Conservation (phyloP, 768 basidiomycete species). For the Boletus rex-veris region DNA sequence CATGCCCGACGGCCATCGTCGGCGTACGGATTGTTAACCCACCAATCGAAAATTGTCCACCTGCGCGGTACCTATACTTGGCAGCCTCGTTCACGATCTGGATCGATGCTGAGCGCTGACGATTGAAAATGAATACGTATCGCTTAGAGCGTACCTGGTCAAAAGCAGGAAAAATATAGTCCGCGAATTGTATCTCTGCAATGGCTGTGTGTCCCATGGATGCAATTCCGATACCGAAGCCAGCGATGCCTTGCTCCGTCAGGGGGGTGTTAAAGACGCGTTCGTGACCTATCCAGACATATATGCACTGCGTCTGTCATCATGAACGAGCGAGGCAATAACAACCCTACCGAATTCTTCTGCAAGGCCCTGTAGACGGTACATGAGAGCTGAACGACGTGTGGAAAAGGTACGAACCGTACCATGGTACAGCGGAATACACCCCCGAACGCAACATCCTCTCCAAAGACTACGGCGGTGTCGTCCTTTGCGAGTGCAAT, state of each 20-base stretch:
- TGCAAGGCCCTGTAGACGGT: slow-evolving; percentile 62
- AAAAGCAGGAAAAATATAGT: slow-evolving; percentile 93
- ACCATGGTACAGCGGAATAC: slow-evolving; percentile 95
- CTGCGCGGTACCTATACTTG: slow-evolving; percentile 87
- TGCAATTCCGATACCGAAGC: slow-evolving; percentile 90
- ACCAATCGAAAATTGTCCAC: slow-evolving; percentile 79
- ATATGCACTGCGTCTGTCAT: neutral
- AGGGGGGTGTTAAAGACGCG: slow-evolving; percentile 95
- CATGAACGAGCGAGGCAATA: neutral
- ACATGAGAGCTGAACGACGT: neutral
- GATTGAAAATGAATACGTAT: neutral
- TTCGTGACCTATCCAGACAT: slow-evolving; percentile 59
- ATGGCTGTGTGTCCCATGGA: slow-evolving; percentile 94
- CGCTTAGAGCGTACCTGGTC: slow-evolving; percentile 62
- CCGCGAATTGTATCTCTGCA: slow-evolving; percentile 88
- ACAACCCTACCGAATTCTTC: slow-evolving; percentile 78
- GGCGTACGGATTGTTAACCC: slow-evolving; percentile 80
- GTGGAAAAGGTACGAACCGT: slow-evolving; percentile 22
- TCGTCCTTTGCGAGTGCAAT: slow-evolving; percentile 85
- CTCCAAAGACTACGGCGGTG: slow-evolving; percentile 84
- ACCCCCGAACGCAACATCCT: slow-evolving; percentile 90
- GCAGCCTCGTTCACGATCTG: slow-evolving; percentile 95
- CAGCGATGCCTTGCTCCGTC: slow-evolving; percentile 91
- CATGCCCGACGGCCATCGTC: slow-evolving; percentile 90
- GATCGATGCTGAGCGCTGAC: neutral